phyloP scores from a whole-genome alignment of 1,139 yeast genomes.

The Kurtzmaniella quercitrusa region DNA sequence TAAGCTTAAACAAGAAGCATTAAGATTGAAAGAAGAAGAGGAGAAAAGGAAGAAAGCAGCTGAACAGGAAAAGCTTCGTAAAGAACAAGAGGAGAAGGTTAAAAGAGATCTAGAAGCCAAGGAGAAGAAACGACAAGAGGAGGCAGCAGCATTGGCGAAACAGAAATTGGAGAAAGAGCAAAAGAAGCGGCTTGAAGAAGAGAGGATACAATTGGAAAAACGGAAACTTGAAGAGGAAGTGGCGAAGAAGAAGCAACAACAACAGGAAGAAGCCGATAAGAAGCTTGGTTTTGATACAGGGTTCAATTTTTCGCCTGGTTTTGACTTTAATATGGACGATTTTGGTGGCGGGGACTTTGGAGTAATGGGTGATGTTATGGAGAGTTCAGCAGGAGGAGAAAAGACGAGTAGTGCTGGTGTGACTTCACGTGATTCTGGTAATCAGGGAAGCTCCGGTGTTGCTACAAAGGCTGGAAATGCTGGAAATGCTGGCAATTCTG shows the following conservation, averaged over 20 bases:
- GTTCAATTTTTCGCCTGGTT: constrained; percentile 22
- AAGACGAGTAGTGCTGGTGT: no score
- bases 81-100: constrained; percentile 14
- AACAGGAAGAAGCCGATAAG: constrained; percentile 8
- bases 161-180: constrained; percentile 10
- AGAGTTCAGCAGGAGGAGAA: no score
- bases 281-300: constrained; percentile 11
- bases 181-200: constrained; percentile 9
- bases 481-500: neutral
- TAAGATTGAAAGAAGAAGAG: constrained; percentile 36
- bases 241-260: constrained; percentile 11
- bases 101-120: constrained; percentile 14
- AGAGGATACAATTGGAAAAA: constrained; percentile 10
- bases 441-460: no score
- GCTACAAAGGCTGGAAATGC: neutral
- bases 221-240: constrained; percentile 13
- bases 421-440: constrained; percentile 1
- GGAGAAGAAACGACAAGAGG: constrained; percentile 11
- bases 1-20: constrained; percentile 40
- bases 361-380: constrained; percentile 4
- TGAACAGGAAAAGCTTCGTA: constrained; percentile 17
- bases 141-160: constrained; percentile 14
- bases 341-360: constrained; percentile 14
- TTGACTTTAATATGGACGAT: constrained; percentile 28
- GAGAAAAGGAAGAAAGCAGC: constrained; percentile 26